Evolutionary conservation across 73 alveolate species (phyloP), one percentile per base, ranked within the genome.

Genomic region (Paramecium primaurelia): DNA sequence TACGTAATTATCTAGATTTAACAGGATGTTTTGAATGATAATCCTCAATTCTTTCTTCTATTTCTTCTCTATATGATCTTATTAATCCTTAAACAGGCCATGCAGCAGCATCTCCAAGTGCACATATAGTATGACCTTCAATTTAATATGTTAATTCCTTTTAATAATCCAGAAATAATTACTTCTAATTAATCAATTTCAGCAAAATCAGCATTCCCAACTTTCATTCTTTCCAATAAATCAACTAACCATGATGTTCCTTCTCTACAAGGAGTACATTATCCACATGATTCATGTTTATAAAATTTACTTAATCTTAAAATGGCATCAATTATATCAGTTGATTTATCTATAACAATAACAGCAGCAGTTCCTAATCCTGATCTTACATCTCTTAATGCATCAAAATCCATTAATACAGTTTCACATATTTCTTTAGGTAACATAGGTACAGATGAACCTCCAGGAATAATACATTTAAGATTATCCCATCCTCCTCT

Each of bases 311-410:
- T 80, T 12, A 96, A 95, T 86, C 99, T 95, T 20, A 94, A 94
- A 59, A 96, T 96, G 20, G 98, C 98, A 86, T 94, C 98, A 85
- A 96, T 96, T 28, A 95, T 86, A 80, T 96, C 99, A 91, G 98
- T 96, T 4, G 97, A 93, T 77, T 96, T 96, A 86, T 96, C 98
- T 96, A 96, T 96, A 84, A 96, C 99, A 36, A 96, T 96, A 58
- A 96, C 99, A 71, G 99, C 99, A 77, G 99, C 99, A 11, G 99
- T 96, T 22, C 99, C 99, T 14, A 96, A 97, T 58, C 99, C 99
- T 30, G 97, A 92, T 58, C 94, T 93, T 59, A 90, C 96, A 71
- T 95, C 97, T 87, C 93, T 96, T 14, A 96, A 95, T 38, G 96
- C 97, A 95, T 96, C 99, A 86, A 96, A 96, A 93, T 96, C 99